phyloP scores from a whole-genome alignment of 768 basidiomycete species.

The Boletus rex-veris region DNA sequence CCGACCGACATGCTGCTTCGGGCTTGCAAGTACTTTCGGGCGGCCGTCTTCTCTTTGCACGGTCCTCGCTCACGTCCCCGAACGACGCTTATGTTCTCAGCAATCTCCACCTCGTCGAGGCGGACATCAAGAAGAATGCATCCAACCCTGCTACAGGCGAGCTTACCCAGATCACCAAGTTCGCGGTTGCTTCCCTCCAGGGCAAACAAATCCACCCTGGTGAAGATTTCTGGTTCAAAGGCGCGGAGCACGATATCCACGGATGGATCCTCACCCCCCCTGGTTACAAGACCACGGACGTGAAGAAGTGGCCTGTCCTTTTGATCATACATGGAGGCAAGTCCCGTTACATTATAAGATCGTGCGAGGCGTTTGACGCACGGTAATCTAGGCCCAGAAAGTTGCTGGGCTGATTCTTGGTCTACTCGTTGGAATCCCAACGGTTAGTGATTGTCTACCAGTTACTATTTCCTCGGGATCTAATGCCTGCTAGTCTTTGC shows the following conservation, averaged over 20 bases:
- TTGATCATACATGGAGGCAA: slow-evolving; percentile 78
- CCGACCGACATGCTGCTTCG: slow-evolving; percentile 52
- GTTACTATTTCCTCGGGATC: neutral
- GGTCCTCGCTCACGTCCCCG: slow-evolving; percentile 72
- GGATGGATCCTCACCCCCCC: slow-evolving; percentile 83
- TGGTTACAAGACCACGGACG: slow-evolving; percentile 63
- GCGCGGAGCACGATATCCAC: slow-evolving; percentile 74
- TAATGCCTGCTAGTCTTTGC: slow-evolving; percentile 57
- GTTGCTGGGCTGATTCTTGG: slow-evolving; percentile 91
- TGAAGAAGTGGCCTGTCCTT: slow-evolving; percentile 75
- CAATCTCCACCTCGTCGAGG: slow-evolving; percentile 44
- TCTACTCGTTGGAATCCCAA: slow-evolving; percentile 91
- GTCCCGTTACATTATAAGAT: slow-evolving; percentile 2
- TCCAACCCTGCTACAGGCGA: slow-evolving; percentile 28
- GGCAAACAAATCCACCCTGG: slow-evolving; percentile 58
- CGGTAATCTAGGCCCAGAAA: slow-evolving; percentile 55
- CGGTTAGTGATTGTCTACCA: slow-evolving; percentile 35
- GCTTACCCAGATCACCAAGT: slow-evolving; percentile 59
- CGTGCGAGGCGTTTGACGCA: neutral
- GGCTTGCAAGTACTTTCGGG: slow-evolving; percentile 58
- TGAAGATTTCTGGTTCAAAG: slow-evolving; percentile 88
- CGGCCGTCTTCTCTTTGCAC: slow-evolving; percentile 65
- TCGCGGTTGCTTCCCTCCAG: slow-evolving; percentile 54
- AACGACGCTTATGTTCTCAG: slow-evolving; percentile 73
- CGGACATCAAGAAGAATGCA: slow-evolving; percentile 33